Evolutionary conservation across 2,329 filamentous ascomycete species (phyloP).

Genomic region (Boeremia exigua): DNA sequence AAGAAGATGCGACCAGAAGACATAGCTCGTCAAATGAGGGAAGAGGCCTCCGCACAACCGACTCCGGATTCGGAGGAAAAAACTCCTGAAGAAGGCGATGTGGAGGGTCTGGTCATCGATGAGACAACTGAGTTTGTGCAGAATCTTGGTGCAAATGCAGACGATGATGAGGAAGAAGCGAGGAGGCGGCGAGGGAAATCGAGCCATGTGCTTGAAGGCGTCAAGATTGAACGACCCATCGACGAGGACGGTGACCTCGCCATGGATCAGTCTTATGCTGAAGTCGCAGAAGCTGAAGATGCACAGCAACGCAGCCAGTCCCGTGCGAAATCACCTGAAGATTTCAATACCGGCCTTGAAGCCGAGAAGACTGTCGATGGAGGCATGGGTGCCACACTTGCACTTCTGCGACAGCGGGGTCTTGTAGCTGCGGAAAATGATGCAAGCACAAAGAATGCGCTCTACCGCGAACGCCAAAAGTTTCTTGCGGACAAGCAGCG

Average conservation of each 20-base stretch:
- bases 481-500: slow-evolving; percentile 81
- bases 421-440: slow-evolving; percentile 72
- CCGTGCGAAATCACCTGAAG: slow-evolving; percentile 53
- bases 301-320: slow-evolving; percentile 36
- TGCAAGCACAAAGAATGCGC: slow-evolving; percentile 68
- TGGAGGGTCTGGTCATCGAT: slow-evolving; percentile 85
- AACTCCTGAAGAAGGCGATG: slow-evolving; percentile 63
- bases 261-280: slow-evolving; percentile 60
- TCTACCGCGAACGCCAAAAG: slow-evolving; percentile 72
- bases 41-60: slow-evolving; percentile 61
- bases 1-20: slow-evolving; percentile 88
- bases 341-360: slow-evolving; percentile 76
- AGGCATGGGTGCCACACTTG: slow-evolving; percentile 82
- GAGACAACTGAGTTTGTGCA: slow-evolving; percentile 95
- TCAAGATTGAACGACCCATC: slow-evolving; percentile 36
- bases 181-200: slow-evolving; percentile 58
- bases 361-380: slow-evolving; percentile 81
- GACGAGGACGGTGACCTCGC: slow-evolving; percentile 61
- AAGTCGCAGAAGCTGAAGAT: slow-evolving; percentile 58
- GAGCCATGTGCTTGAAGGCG: slow-evolving; percentile 34
- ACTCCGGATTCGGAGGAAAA: slow-evolving; percentile 62
- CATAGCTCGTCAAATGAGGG: slow-evolving; percentile 77
- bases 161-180: slow-evolving; percentile 37
- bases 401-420: slow-evolving; percentile 83
- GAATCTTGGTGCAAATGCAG: slow-evolving; percentile 66